Evolutionary conservation across 768 basidiomycete genomes (phyloP).

Genomic region (Tricholoma terreum): DNA sequence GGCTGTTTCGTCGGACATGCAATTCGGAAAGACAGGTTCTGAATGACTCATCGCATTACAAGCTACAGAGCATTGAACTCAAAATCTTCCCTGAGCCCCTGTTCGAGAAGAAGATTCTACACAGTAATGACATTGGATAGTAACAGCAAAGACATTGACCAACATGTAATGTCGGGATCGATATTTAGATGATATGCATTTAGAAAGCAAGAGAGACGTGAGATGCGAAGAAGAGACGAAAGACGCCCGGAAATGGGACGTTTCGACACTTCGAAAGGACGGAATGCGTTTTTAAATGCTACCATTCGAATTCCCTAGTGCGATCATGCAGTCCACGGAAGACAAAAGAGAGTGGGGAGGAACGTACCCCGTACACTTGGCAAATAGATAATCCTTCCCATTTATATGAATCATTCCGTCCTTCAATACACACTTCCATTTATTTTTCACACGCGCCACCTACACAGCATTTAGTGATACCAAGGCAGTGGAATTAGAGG

Average conservation of each 20-base stretch:
- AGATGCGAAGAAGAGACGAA: neutral
- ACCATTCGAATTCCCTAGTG: constrained; percentile 43
- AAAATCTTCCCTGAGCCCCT: neutral
- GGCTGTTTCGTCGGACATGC: too few relatives aligned
- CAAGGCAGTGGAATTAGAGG: constrained; percentile 1
- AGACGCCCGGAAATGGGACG: neutral
- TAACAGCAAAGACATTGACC: neutral
- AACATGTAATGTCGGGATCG: neutral
- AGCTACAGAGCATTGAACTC: neutral
- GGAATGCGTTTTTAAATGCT: neutral
- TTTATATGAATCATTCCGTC: constrained; percentile 98
- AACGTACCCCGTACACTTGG: constrained; percentile 91
- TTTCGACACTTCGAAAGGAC: neutral
- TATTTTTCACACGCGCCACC: constrained; percentile 99
- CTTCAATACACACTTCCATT: constrained; percentile 98
- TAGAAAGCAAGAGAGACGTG: neutral
- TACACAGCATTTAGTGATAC: constrained; percentile 28
- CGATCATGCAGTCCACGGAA: constrained; percentile 4
- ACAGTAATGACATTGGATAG: neutral
- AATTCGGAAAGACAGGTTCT: neutral
- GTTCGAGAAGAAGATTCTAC: neutral
- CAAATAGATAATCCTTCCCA: constrained; percentile 95
- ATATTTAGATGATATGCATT: constrained; percentile 1
- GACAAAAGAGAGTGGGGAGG: neutral
- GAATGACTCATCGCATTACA: neutral